These are phyloP conservation scores for Santalum album DNA, from an alignment of 164 flowering plant species.

Conservation along the genomic window DNA sequence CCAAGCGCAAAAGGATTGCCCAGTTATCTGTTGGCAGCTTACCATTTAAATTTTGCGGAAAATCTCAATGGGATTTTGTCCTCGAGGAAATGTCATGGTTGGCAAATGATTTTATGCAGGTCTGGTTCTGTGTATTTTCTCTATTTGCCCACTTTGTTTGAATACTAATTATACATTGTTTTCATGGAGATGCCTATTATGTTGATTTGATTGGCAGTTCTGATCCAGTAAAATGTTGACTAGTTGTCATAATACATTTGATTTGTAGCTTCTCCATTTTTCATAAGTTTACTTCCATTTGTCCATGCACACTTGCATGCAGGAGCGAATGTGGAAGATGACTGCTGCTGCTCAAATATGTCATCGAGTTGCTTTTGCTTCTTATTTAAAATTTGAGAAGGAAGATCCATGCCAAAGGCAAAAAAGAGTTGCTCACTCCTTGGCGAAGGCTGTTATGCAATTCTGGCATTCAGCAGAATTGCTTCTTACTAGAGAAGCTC, in stretches of 20 bases:
- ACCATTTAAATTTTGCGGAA: constrained; percentile 32
- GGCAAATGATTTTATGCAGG: constrained; percentile 99
- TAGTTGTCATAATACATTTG: neutral
- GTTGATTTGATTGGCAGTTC: too few relatives aligned
- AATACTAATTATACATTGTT: too few relatives aligned
- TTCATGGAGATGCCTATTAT: too few relatives aligned
- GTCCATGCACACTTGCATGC: neutral
- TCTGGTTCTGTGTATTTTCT: constrained; percentile 14
- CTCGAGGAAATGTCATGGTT: constrained; percentile 99
- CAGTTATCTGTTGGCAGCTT: constrained; percentile 49
- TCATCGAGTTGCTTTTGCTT: constrained; percentile 42
- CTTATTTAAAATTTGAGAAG: constrained; percentile 39
- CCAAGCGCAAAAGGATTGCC: constrained; percentile 65
- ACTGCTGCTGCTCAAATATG: constrained; percentile 74
- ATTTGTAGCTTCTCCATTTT: neutral
- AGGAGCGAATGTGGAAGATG: constrained; percentile 96
- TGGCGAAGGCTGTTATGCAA: constrained; percentile 71
- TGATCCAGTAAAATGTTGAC: neutral
- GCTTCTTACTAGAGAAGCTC: constrained; percentile 17
- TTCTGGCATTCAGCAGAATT: constrained; percentile 77
- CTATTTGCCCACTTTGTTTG: constrained; percentile 1
- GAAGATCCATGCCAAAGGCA: constrained; percentile 25
- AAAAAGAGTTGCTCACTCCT: constrained; percentile 42
- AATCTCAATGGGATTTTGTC: constrained; percentile 93
- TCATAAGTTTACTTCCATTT: constrained; percentile 2